A percentile compares a stretch with the other conserved stretches of the same genome.
Evolutionary conservation across 2,329 filamentous ascomycete genomes (phyloP).

Genomic region (Claviceps sorghi): DNA sequence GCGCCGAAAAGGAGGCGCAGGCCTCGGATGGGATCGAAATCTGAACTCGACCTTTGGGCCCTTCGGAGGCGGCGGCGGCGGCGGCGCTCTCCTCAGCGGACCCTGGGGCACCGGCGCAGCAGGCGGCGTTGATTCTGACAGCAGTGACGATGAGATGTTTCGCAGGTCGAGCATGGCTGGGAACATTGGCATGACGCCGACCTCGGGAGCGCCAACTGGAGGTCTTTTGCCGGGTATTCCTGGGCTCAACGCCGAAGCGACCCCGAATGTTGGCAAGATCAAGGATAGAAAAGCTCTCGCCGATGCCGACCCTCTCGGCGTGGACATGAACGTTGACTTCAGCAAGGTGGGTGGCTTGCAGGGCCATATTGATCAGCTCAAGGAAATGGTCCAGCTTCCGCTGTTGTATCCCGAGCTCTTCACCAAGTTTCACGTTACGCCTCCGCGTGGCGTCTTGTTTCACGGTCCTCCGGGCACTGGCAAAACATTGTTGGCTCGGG

Average conservation of each 20-base stretch:
- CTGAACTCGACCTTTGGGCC: conserved; percentile 85
- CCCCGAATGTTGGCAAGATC: conserved; percentile 80
- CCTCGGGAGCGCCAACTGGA: conserved; percentile 29
- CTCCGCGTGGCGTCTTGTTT: conserved; percentile 87
- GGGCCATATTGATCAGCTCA: conserved; percentile 89
- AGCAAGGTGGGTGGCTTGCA: conserved; percentile 86
- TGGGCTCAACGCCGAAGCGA: conserved; percentile 29
- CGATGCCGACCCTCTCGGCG: conserved; percentile 86
- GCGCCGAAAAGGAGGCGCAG: conserved; percentile 46
- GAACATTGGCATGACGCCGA: conserved; percentile 47
- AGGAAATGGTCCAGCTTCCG: conserved; percentile 95
- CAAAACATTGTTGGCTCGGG: conserved; percentile 91
- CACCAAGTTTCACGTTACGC: conserved; percentile 77
- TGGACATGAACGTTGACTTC: conserved; percentile 85
- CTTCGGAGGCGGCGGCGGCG: conserved; percentile 73
- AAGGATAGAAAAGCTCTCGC: conserved; percentile 86
- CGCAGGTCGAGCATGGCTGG: conserved; percentile 44
- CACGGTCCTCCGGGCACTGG: conserved; percentile 94
- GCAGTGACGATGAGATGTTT: conserved; percentile 81
- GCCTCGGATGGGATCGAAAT: conserved; percentile 56
- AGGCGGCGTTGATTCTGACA: conserved; percentile 81
- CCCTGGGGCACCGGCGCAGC: conserved; percentile 60
- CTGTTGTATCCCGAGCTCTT: conserved; percentile 93
- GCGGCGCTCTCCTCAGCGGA: conserved; percentile 56
- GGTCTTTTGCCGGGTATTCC: conserved; percentile 28